Evolutionary conservation across 108 stramenopile species (phyloP).

Genomic region (Cyclostephanos invisitatus): DNA sequence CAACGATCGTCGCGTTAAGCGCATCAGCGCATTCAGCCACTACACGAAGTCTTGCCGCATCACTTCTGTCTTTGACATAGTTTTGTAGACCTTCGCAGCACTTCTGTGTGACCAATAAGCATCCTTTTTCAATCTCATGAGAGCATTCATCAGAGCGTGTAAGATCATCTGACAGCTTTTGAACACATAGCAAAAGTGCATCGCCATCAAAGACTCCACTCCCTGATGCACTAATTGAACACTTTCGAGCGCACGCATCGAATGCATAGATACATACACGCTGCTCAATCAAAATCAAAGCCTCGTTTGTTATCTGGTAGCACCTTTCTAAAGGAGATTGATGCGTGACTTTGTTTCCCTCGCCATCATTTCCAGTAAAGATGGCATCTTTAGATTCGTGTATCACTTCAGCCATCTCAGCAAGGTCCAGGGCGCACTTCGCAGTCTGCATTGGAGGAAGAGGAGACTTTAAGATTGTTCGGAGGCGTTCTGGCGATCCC

Average conservation of each 20-base stretch:
- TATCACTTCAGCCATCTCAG: constrained; percentile 73
- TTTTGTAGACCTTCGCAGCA: constrained; percentile 85
- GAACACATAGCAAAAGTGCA: constrained; percentile 66
- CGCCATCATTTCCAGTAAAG: constrained; percentile 24
- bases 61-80: constrained; percentile 84
- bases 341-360: constrained; percentile 34
- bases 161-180: constrained; percentile 75
- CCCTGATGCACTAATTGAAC: constrained; percentile 75
- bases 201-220: constrained; percentile 86
- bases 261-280: constrained; percentile 89
- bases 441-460: constrained; percentile 80
- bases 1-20: constrained; percentile 63
- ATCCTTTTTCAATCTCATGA: constrained; percentile 83
- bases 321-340: constrained; percentile 70
- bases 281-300: constrained; percentile 77
- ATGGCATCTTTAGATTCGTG: constrained; percentile 49
- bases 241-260: constrained; percentile 81
- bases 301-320: constrained; percentile 61
- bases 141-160: constrained; percentile 79
- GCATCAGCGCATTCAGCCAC: constrained; percentile 89
- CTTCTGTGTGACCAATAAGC: constrained; percentile 75
- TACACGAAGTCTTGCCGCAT: constrained; percentile 79
- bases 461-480: constrained; percentile 63
- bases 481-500: constrained; percentile 66
- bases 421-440: constrained; percentile 81